Evolutionary conservation across 106 monocot genomes (phyloP), one percentile per base, ranked within the genome.

Genomic region (Iris macrosiphon): DNA sequence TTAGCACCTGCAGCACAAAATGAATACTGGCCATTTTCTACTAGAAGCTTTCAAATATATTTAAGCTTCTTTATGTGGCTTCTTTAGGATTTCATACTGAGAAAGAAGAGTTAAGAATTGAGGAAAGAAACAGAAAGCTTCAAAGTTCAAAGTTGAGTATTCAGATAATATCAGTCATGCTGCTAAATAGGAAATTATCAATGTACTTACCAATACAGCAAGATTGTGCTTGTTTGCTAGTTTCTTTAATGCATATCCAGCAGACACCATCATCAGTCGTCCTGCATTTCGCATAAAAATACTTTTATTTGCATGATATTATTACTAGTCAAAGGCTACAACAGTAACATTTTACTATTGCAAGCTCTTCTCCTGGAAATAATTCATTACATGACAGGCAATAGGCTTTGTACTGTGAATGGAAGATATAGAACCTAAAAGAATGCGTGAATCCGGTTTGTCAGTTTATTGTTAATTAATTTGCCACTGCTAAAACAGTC

Each of bases 161-260:
- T 19, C 21, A 24, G 20, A 22, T 15, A 24, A 7, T 39, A 4
- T 1, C 2, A 4, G 25, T 20, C 16, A 11, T 16, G 23, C 5
- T 31, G 6, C 18, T 6, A 19, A 13, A n/a, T n/a, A n/a, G n/a
- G n/a, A n/a, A n/a, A n/a, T n/a, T 46, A 18, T 3, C 22, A 21
- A 48, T 49, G 15, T 27, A 63, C 65, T 63, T 73, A 93, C 93
- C 70, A 94, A 42, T 24, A 94, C 75, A 8, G 79, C 53, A 25
- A 89, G 20, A 82, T 89, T 82, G 67, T 73, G 55, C 24, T 85
- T 70, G 49, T 76, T 23, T 29, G 94, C 88, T 37, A 89, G 46
- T 64, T 68, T 81, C 71, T 94, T 94, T 32, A 89, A 57, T 47
- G 76, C 15, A 64, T 79, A 67, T 47, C 84, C 88, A 73, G 63